phyloP scores from a whole-genome alignment of 2,329 filamentous ascomycete genomes.

The Sporothrix globosa region DNA sequence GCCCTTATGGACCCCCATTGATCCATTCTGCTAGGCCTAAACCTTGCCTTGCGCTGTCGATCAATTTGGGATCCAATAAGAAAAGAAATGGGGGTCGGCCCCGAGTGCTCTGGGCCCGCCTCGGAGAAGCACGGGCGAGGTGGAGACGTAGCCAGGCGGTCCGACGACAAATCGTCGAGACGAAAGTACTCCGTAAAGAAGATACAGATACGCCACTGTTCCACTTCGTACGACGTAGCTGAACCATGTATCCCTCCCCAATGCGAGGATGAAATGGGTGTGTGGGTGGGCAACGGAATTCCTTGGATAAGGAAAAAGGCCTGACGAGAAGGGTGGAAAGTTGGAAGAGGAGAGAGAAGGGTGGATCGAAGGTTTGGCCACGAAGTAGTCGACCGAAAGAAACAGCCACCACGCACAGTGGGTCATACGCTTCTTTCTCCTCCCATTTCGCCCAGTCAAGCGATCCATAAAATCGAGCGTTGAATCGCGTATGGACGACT shows the following conservation, averaged over 20 bases:
- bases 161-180: not conserved
- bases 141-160: not conserved
- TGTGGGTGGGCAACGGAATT: constrained; percentile 7
- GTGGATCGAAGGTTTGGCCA: not conserved
- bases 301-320: not conserved
- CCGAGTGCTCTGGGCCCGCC: not conserved
- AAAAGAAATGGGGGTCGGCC: not conserved
- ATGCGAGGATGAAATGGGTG: not conserved
- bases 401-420: not conserved
- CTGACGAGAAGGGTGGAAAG: not conserved
- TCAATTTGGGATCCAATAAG: not conserved
- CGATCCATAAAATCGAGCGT: not conserved
- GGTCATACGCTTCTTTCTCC: not conserved
- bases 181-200: not conserved
- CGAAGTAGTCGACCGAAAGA: not conserved
- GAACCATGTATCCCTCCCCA: not conserved
- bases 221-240: not conserved
- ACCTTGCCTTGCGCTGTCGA: not conserved
- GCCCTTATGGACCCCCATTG: not conserved
- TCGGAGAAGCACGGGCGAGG: constrained; percentile 17
- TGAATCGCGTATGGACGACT: not conserved
- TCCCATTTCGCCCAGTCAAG: not conserved
- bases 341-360: not conserved
- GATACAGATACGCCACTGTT: not conserved
- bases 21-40: not conserved